These are phyloP conservation scores for Flammula alnicola DNA, from an alignment of 1,284 basidiomycete genomes.

Conservation along the genomic window DNA sequence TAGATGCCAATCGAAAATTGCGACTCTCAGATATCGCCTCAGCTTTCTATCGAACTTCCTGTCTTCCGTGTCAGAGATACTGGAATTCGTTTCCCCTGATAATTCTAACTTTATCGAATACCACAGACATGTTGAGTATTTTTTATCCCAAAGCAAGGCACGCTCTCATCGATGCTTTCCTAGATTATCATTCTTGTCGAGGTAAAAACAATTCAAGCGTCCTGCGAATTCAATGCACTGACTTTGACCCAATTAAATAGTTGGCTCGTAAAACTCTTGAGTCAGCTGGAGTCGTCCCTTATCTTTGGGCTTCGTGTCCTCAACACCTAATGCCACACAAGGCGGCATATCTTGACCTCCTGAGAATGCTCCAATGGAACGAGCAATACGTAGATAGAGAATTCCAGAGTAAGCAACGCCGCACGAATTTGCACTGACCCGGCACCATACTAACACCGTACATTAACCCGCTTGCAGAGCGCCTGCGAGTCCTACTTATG, in stretches of 20 bases:
- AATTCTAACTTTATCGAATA: conserved; percentile 15
- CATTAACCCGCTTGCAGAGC: conserved; percentile 12
- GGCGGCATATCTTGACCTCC: conserved; percentile 23
- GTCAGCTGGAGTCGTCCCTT: conserved; percentile 21
- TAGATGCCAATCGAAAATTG: conserved; percentile 22
- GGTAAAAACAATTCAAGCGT: conserved; percentile 21
- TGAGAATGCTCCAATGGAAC: conserved; percentile 26
- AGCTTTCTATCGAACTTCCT: conserved; percentile 21
- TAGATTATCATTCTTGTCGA: conserved; percentile 25
- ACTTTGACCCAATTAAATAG: conserved; percentile 14
- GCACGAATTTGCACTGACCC: background rate
- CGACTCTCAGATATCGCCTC: conserved; percentile 23
- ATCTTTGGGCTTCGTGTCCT: conserved; percentile 27
- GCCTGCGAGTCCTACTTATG: conserved; percentile 27
- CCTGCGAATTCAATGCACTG: background rate
- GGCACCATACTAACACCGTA: conserved; percentile 1
- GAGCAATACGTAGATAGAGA: conserved; percentile 21
- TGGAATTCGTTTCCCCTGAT: conserved; percentile 11
- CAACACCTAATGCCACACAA: conserved; percentile 22
- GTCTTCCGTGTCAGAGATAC: conserved; percentile 18
- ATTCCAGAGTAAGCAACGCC: conserved; percentile 23
- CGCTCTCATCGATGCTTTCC: conserved; percentile 5
- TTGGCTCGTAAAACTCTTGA: conserved; percentile 28
- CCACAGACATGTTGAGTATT: conserved; percentile 18
- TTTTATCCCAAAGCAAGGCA: conserved; percentile 1